Evolutionary conservation across 805 yeast species (phyloP).

Genomic region (Candida sithepensis): DNA sequence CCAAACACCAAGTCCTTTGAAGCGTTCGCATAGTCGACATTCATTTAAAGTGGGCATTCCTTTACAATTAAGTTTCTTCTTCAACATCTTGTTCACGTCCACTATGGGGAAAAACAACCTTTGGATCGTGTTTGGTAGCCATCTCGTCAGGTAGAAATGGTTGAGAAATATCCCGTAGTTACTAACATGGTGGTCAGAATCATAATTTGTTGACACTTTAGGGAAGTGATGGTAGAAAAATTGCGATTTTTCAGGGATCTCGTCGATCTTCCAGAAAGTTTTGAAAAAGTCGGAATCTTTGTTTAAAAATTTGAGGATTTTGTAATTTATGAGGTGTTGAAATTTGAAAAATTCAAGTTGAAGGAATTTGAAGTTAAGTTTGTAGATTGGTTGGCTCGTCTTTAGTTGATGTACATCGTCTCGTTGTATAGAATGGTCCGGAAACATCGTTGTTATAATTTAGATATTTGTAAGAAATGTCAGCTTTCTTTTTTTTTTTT

Average conservation of each 20-base stretch:
- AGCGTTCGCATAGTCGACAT: constrained; percentile 26
- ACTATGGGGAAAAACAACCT: constrained; percentile 28
- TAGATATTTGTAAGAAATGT: not conserved
- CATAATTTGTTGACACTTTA: constrained; percentile 30
- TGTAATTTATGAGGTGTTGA: constrained; percentile 9
- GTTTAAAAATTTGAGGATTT: constrained; percentile 16
- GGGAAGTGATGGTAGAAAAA: constrained; percentile 32
- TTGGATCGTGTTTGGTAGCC: constrained; percentile 30
- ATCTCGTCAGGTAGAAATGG: constrained; percentile 32
- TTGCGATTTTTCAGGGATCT: constrained; percentile 26
- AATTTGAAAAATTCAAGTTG: constrained; percentile 3
- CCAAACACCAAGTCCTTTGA: constrained; percentile 27
- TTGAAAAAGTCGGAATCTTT: constrained; percentile 28
- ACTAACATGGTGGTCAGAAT: constrained; percentile 29
- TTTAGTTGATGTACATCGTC: constrained; percentile 19
- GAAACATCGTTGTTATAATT: constrained; percentile 10
- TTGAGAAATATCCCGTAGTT: constrained; percentile 24
- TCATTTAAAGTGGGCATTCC: constrained; percentile 30
- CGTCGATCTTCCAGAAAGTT: constrained; percentile 26
- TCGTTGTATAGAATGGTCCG: constrained; percentile 19
- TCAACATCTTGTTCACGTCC: constrained; percentile 5
- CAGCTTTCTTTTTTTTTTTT: not conserved
- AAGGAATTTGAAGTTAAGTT: constrained; percentile 2
- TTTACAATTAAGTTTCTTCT: constrained; percentile 26
- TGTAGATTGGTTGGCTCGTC: constrained; percentile 5